A percentile compares a stretch with the other conserved stretches of the same genome.
phyloP scores from a whole-genome alignment of 805 yeast species.

The Candida nonsorbophila region DNA sequence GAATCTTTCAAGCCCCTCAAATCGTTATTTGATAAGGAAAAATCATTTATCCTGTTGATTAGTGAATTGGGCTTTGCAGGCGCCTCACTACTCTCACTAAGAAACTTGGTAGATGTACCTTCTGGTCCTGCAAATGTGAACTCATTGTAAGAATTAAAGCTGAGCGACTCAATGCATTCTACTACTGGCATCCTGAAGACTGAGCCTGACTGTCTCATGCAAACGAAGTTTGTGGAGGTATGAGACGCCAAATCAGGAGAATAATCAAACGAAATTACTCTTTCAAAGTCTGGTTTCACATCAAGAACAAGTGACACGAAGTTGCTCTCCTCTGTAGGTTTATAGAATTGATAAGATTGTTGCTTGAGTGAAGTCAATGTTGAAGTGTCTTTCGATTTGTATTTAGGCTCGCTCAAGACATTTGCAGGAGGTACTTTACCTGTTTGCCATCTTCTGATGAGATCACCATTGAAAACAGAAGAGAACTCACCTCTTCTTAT shows the following conservation, averaged over 20 bases:
- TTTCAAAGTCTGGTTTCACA: slow-evolving; percentile 67
- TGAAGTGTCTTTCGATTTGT: slow-evolving; percentile 5
- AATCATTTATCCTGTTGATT: slow-evolving; percentile 8
- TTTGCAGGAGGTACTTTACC: slow-evolving; percentile 46
- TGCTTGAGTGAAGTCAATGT: slow-evolving; percentile 22
- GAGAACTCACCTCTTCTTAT: slow-evolving; percentile 67
- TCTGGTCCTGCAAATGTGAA: slow-evolving; percentile 54
- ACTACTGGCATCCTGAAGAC: slow-evolving; percentile 72
- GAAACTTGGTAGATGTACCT: slow-evolving; percentile 46
- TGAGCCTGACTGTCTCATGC: slow-evolving; percentile 89
- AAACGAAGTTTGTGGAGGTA: slow-evolving; percentile 64
- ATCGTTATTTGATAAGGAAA: slow-evolving; percentile 6
- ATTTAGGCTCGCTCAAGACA: not conserved
- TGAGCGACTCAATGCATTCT: slow-evolving; percentile 58
- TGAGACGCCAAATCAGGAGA: slow-evolving; percentile 46
- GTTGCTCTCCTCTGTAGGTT: slow-evolving; percentile 47
- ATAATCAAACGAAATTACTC: slow-evolving; percentile 83
- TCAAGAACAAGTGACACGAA: slow-evolving; percentile 77
- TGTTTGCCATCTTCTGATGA: slow-evolving; percentile 75
- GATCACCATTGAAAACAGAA: slow-evolving; percentile 72
- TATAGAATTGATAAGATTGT: slow-evolving; percentile 32
- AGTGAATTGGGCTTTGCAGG: slow-evolving; percentile 4
- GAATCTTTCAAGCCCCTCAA: slow-evolving; percentile 5
- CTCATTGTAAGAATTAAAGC: slow-evolving; percentile 67
- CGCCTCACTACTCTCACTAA: slow-evolving; percentile 18